Evolutionary conservation across 257 asterid species (phyloP), one percentile per base, ranked within the genome.

Genomic region (Solanum appendiculatum): DNA sequence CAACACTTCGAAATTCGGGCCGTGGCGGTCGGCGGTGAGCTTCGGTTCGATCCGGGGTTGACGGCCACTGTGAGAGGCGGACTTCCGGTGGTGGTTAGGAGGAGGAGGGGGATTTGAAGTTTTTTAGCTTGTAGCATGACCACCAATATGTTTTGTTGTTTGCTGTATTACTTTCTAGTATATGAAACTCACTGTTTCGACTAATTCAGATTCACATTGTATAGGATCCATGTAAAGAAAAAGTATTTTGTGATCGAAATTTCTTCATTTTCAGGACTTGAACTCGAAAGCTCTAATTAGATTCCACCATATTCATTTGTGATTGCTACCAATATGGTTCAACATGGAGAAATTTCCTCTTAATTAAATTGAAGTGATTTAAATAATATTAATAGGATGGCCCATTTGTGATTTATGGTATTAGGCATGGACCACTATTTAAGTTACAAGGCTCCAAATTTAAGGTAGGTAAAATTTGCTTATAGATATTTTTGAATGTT

Each of bases 41-140:
- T 93, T 5, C 85, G 87, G 2, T 95, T 95, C 87, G 93, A 96
- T 4, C 98, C 98, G 0, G 98, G 98, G 66, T 90, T 95, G 2
- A 94, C 98, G 0, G 94, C 98, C 25, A 93, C 96, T 9, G 89
- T 93, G 84, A 88, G 80, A 2, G 94, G 92, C 18, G 98, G 97
- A 33, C 75, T 95, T 20, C 89, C 80, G 13, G 92, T 89, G 10
- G 64, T 44, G 25, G 27, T 78, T 13, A 78, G 15, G 84, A 3
- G 39, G 84, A 42, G 84, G 16, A 27, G 25, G 27, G 16, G 9
- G 25, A 6, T 14, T 27, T 44, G 14, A 46, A 25, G 23, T 44
- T 66, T 64, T 60, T 2, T 12, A 29, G 18, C 36, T 5, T 13
- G 21, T 64, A 25, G 1, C 36, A 25, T 64, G 4, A 64, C 20